Base-by-base conservation (phyloP, 768 basidiomycete species). In the Mycena galericulata region DNA sequence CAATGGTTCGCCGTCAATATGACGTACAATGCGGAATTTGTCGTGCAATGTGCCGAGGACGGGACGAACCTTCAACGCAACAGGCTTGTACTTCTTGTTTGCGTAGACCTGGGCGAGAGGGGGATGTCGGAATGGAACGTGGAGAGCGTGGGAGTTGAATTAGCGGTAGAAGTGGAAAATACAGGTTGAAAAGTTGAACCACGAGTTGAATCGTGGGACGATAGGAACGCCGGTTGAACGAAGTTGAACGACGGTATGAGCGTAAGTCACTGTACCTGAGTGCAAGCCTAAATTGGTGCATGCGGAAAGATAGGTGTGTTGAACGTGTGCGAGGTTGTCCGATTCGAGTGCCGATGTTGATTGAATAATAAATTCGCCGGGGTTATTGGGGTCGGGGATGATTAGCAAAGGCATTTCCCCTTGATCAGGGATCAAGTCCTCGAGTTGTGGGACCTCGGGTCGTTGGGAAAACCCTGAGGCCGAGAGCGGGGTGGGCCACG, bases 21-120 rank as follows among this genome's bases (percentile, higher is more conserved):
- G 32, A n/a, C 74, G 70, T 2, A 58, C 51, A 2, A 76, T 72
- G 1, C 69, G 65, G 46, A 72, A 74, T n/a, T 74, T 17, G 10
- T 73, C 63, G 1, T 75, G 76, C 20, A 75, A 46, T 0, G n/a
- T 50, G 5, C 64, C 70, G 0, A 62, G 49, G 0, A 75, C 49
- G 0, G 76, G 76, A 8, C 62, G 50, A 4, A 74, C 55, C 22
- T 73, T 62, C 22, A 66, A 46, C 0, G 71, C 72, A 4, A 77
- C 76, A 0, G 65, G 69, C 40, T 77, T 77, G 54, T 76, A 77
- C 40, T 71, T 75, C 56, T 67, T 70, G 20, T 65, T 68, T 0
- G 63, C 63, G 10, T 29, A 65, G 0, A 24, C 34, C 2, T 15
- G 47, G 4, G 36, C 41, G 2, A 34, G 51, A 4, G 34, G 34